phyloP scores from a whole-genome alignment of 2,329 filamentous ascomycete genomes.

The Beauveria caledonica region DNA sequence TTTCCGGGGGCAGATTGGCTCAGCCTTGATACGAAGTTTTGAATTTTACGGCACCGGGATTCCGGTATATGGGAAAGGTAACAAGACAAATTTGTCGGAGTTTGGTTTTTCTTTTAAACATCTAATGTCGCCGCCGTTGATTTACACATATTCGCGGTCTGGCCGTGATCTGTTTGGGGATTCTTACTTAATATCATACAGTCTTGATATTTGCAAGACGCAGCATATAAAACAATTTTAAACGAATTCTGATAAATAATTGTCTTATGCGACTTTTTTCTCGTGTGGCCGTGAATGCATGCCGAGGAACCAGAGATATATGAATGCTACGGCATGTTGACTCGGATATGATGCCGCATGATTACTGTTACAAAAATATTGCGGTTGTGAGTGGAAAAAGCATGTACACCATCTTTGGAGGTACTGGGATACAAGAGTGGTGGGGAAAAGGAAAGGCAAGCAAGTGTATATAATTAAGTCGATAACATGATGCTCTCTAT shows the following conservation, averaged over 20 bases:
- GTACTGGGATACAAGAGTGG: too few relatives aligned
- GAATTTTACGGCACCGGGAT: constrained; percentile 1
- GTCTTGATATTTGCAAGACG: neutral
- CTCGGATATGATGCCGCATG: too few relatives aligned
- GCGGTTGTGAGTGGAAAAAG: too few relatives aligned
- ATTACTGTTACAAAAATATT: too few relatives aligned
- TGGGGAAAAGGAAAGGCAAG: too few relatives aligned
- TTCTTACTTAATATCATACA: neutral
- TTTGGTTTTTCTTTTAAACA: neutral
- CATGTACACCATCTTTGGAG: too few relatives aligned
- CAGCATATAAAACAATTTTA: neutral
- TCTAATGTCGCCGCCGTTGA: neutral
- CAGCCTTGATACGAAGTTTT: neutral
- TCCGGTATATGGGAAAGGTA: neutral
- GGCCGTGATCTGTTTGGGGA: neutral
- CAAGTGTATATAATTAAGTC: too few relatives aligned
- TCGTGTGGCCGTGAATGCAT: too few relatives aligned
- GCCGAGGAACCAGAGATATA: too few relatives aligned
- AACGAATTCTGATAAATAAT: neutral
- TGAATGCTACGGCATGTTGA: too few relatives aligned
- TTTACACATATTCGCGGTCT: neutral
- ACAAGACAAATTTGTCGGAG: neutral
- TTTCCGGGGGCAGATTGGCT: neutral
- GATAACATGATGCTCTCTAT: neutral
- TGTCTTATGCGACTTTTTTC: neutral